Percentiles rank a stretch among this genome's conserved stretches.
These are phyloP conservation scores for Yarrowia sp. DNA, from an alignment of 805 yeast species.

Conservation along the genomic window DNA sequence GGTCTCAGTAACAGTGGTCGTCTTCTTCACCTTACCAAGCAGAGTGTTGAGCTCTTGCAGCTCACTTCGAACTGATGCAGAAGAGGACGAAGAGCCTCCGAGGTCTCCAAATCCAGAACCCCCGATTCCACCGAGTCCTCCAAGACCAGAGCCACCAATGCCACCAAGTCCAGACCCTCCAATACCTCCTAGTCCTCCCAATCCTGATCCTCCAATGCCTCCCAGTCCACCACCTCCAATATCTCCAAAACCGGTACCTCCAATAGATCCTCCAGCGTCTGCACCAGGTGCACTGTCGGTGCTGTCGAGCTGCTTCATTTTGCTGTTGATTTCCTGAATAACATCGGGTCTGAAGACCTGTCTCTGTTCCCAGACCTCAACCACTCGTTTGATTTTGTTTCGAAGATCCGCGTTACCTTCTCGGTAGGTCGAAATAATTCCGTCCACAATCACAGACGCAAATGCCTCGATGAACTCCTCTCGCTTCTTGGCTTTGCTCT, in stretches of 20 bases:
- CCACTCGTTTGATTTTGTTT: slow-evolving; percentile 55
- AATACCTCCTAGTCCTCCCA: slow-evolving; percentile 14
- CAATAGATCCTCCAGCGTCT: neutral
- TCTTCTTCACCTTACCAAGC: slow-evolving; percentile 5
- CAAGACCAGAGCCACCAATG: slow-evolving; percentile 3
- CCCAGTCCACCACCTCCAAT: slow-evolving; percentile 25
- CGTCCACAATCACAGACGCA: slow-evolving; percentile 43
- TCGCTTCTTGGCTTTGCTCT: slow-evolving; percentile 61
- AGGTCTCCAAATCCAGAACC: slow-evolving; percentile 15
- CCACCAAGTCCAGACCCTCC: slow-evolving; percentile 27
- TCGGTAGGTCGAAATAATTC: slow-evolving; percentile 41
- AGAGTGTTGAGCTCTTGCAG: slow-evolving; percentile 8
- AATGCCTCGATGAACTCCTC: slow-evolving; percentile 60
- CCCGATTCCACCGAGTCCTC: slow-evolving; percentile 12
- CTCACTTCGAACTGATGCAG: neutral
- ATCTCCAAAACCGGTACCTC: slow-evolving; percentile 3
- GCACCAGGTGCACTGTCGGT: neutral
- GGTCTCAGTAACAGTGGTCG: slow-evolving; percentile 14
- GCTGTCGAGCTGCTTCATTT: slow-evolving; percentile 28
- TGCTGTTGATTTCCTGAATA: slow-evolving; percentile 37
- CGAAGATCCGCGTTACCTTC: slow-evolving; percentile 45
- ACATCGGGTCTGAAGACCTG: slow-evolving; percentile 46
- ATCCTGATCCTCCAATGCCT: slow-evolving; percentile 20
- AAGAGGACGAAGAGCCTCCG: neutral
- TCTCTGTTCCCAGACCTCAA: slow-evolving; percentile 65